Evolutionary conservation across 306 rosid species (phyloP), one percentile per base, ranked within the genome.

Genomic region (Carpinus viminea): DNA sequence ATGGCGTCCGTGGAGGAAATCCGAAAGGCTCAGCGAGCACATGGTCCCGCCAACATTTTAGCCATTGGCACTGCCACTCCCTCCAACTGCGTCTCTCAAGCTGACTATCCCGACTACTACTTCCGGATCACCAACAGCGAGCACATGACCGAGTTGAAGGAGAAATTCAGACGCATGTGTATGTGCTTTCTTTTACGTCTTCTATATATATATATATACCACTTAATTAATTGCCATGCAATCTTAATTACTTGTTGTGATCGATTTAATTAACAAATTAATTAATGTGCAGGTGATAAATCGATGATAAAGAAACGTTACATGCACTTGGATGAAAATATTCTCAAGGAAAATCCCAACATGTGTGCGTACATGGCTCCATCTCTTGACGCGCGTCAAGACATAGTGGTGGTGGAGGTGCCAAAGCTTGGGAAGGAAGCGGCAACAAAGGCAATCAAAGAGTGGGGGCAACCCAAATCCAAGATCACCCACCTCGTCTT

Each of bases 401-500:
- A 89, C 18, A 76, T 89, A 0, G 91, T 87, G 50, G 93, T 89
- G 0, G 90, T 85, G 9, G 93, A 89, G 28, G 88, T 90, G 0
- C 93, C 93, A 0, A 90, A 86, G 85, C 86, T 90, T 0, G 93
- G 91, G 0, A 90, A 90, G 55, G 90, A 90, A 20, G 93, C 93
- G 0, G 93, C 93, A 0, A 2, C 61, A 0, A 87, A 84, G 34
- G 93, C 93, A 0, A 90, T 90, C 20, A 86, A 83, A 2, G 91
- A 90, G 17, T 90, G 93, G 93, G 93, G 91, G 4, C 93, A 88
- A n/a, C 90, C 90, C 3, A 90, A 85, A 57, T 90, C 91, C 28
- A 87, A 86, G 76, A 90, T 90, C 55, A 87, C 93, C 2, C 91
- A 90, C 61, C 72, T 87, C 0, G 85, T 90, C 1, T 90, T 90